Base-by-base conservation (phyloP, 2,329 filamentous ascomycete genomes). In the Aspergillus texensis region DNA sequence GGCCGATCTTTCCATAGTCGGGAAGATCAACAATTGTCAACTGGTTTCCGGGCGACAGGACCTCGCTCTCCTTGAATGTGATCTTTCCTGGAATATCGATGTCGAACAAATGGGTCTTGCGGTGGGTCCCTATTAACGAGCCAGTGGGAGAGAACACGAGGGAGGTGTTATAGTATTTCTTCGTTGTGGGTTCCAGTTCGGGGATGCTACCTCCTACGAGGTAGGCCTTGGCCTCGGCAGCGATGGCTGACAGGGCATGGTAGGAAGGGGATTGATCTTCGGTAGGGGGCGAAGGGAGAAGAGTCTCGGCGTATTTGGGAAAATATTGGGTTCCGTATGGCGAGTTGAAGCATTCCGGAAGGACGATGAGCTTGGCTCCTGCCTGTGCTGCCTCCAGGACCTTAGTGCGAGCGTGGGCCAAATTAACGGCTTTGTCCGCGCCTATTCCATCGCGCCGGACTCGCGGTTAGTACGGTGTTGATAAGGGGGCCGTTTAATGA, bases 261-360 rank as follows among this genome's bases (percentile, higher is more conserved):
- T 89, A 98, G 60, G 91, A 93, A 0, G 94, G 94, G 5, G 91
- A 90, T 72, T 91, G 87, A 53, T 87, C 85, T 65, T 82, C 76
- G 4, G 88, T 82, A 0, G 93, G 92, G 32, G 93, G 92, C 3
- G 88, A 90, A 0, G 93, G 92, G 1, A 87, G 83, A n/a, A 98
- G 88, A 1, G 88, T 90, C 80, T 99, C 95, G 69, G 95, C 94
- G 78, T 98, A 98, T 65, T 89, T 87, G 60, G 94, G 90, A 81
- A 99, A 99, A 84, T 90, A 94, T 74, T 93, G 85, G 69, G 89
- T 93, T 69, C 95, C 95, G 80, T 99, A 99, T 10, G 95, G 95
- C 48, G 92, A 96, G 83, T 99, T 99, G 88, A 99, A 99, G 85
- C 95, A 99, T 82, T 99, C 95, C 41, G 95, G 95, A 21, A 99